Conservation (phyloP, 768 basidiomycete species). For the Lanmaoa pseudosensibilis region DNA sequence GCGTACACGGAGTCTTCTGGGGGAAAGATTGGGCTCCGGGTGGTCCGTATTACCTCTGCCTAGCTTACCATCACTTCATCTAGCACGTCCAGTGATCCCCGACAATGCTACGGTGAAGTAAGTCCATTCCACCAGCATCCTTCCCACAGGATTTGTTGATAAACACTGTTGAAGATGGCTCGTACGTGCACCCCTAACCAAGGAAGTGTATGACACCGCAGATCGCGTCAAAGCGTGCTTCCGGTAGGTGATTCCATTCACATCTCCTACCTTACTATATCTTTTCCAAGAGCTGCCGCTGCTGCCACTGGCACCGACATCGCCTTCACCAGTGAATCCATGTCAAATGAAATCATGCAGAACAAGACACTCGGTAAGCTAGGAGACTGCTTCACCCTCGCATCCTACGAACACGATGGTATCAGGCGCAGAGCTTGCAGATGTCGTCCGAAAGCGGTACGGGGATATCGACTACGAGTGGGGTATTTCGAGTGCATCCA, state of each 20-base stretch:
- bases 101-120: slow-evolving; percentile 75
- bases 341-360: slow-evolving; percentile 61
- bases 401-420: background rate
- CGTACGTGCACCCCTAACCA: slow-evolving; percentile 68
- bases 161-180: slow-evolving; percentile 50
- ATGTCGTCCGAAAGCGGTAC: slow-evolving; percentile 58
- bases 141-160: background rate
- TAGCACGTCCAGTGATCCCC: slow-evolving; percentile 62
- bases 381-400: background rate
- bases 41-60: slow-evolving; percentile 40
- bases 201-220: slow-evolving; percentile 56
- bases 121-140: slow-evolving; percentile 18
- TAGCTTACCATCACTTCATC: background rate
- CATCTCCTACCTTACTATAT: background rate
- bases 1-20: slow-evolving; percentile 78
- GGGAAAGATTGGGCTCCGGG: slow-evolving; percentile 77
- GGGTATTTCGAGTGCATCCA: slow-evolving; percentile 71
- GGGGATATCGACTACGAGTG: slow-evolving; percentile 63
- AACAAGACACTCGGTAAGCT: slow-evolving; percentile 59
- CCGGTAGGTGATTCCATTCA: slow-evolving; percentile 44
- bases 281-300: slow-evolving; percentile 54
- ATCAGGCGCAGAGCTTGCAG: slow-evolving; percentile 63
- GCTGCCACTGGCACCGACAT: slow-evolving; percentile 64
- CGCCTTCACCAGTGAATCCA: slow-evolving; percentile 38
- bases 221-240: slow-evolving; percentile 71